Conservation (phyloP, 345 rosid genomes). For the Noccaea caerulescens region DNA sequence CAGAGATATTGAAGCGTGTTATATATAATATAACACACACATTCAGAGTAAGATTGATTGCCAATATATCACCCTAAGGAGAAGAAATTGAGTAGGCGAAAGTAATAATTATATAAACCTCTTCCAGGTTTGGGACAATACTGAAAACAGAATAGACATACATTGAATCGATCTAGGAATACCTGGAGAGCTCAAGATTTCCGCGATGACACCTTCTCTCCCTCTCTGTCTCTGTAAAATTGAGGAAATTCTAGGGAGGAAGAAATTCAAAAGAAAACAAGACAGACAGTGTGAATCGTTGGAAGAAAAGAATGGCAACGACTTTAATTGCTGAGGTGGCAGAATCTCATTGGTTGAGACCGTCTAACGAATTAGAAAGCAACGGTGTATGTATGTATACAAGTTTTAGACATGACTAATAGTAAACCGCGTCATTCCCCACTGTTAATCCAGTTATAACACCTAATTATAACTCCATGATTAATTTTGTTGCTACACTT, state of each 20-base stretch:
- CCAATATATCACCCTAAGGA: background rate
- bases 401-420: constrained; percentile 9
- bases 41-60: no score
- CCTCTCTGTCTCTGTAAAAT: constrained; percentile 8
- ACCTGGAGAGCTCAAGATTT: constrained; percentile 38
- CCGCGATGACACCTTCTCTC: background rate
- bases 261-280: constrained; percentile 12
- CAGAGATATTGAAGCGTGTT: constrained; percentile 9
- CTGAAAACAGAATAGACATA: background rate
- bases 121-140: background rate
- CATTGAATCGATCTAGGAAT: constrained; percentile 6
- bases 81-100: background rate
- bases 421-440: constrained; percentile 28
- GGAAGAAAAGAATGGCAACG: constrained; percentile 1
- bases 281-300: background rate
- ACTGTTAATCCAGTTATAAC: constrained; percentile 11
- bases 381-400: background rate
- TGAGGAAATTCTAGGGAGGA: background rate
- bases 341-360: constrained; percentile 4
- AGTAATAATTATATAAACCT: no score
- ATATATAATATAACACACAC: constrained; percentile 5
- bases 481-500: no score
- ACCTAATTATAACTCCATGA: constrained; percentile 20
- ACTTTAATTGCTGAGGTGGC: constrained; percentile 27
- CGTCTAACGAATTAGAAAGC: background rate